These are phyloP conservation scores for Moesziomyces globuligerus DNA, from an alignment of 1,284 basidiomycete genomes.

Conservation along the genomic window DNA sequence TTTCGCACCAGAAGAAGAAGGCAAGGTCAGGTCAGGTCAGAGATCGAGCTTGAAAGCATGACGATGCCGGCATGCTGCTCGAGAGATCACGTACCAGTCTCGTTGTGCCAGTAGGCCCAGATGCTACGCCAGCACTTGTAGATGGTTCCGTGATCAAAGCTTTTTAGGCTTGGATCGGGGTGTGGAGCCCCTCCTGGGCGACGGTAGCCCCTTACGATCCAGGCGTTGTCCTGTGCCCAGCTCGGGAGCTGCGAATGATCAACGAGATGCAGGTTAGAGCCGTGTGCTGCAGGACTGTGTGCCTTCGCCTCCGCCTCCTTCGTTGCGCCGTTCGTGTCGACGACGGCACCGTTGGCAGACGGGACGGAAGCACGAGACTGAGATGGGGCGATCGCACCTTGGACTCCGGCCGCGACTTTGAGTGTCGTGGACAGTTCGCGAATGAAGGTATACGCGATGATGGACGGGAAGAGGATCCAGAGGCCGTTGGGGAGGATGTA, in stretches of 20 bases:
- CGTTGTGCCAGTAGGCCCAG: slow-evolving; percentile 67
- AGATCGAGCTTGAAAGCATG: no score
- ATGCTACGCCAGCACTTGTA: slow-evolving; percentile 63
- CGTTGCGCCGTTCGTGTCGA: background rate
- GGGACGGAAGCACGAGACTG: background rate
- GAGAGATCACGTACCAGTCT: slow-evolving; percentile 54
- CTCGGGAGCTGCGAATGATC: slow-evolving; percentile 55
- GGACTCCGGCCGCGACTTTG: slow-evolving; percentile 44
- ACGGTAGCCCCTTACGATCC: slow-evolving; percentile 61
- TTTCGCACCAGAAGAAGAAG: background rate
- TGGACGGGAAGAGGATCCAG: slow-evolving; percentile 77
- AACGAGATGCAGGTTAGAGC: slow-evolving; percentile 51
- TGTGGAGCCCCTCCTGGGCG: slow-evolving; percentile 55
- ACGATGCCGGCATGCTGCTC: no score
- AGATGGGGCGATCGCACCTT: slow-evolving; percentile 30
- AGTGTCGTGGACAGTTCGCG: slow-evolving; percentile 37
- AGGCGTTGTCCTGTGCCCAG: slow-evolving; percentile 63
- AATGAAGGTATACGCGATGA: slow-evolving; percentile 70
- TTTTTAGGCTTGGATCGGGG: slow-evolving; percentile 27
- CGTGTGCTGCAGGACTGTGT: background rate
- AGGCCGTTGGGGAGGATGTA: slow-evolving; percentile 83
- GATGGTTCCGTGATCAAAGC: slow-evolving; percentile 57
- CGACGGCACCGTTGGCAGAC: background rate
- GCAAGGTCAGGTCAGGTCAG: background rate
- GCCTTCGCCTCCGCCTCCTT: background rate